Evolutionary conservation across 2,329 filamentous ascomycete genomes (phyloP), one percentile per base, ranked within the genome.

Genomic region (Trichoderma koningiopsis): DNA sequence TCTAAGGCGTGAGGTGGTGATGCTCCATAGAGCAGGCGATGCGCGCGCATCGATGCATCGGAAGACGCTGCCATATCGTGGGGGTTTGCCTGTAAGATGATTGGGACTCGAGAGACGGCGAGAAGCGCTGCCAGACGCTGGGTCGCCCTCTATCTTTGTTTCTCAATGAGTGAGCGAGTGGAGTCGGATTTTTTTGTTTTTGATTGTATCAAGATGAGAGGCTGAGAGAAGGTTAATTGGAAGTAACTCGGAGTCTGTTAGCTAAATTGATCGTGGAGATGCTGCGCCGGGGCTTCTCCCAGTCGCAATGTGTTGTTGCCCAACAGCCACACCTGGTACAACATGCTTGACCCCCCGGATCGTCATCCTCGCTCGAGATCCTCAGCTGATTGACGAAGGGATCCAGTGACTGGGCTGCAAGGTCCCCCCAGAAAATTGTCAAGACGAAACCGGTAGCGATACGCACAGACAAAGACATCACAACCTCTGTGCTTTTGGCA

Each of bases 161-260:
- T 31, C 47, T 27, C 6, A 47, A 35, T 29, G 14, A 24, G 19
- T 27, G 33, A 37, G 29, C 37, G n/a, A 22, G 33, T 47, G 49
- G 19, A 19, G 10, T 24, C 7, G 64, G 5, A 37, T 60, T 37
- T 5, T 37, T 27, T 11, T 29, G 14, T 31, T 31, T 43, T 35
- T 22, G 8, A 31, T 29, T 31, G 43, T 37, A 16, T 29, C 56
- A 52, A 33, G 49, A 55, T 24, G 24, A 19, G 49, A 40, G 33
- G 65, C 40, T 47, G 53, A 35, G 6, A 53, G 66, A 53, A 61
- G 66, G 66, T 68, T 24, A 40, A 60, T 61, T 68, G 57, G 65
- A 60, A 55, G n/a, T 11, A n/a, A 31, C 52, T 22, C 16, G 33
- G 47, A 35, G 27, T 29, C 29, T 65, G 52, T 24, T 19, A 3